phyloP scores from a whole-genome alignment of 352 stramenopile species.

The Blastocystis sp. region DNA sequence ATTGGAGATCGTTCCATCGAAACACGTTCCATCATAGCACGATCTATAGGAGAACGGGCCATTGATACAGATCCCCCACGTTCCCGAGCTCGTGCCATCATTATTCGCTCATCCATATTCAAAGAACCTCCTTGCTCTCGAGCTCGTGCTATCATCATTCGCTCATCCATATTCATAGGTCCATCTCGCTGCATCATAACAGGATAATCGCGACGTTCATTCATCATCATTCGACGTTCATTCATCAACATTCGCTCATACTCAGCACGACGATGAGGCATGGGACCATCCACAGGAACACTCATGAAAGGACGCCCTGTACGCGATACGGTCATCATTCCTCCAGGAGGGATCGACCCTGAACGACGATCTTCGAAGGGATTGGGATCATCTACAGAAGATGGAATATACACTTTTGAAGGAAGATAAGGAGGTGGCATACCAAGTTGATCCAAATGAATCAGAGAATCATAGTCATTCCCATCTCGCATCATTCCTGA shows the following conservation, averaged over 20 bases:
- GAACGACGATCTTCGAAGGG: slow-evolving; percentile 3
- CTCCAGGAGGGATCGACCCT: background rate
- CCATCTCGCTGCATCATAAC: background rate
- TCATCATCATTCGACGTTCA: background rate
- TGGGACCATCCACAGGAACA: background rate
- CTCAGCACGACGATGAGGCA: background rate
- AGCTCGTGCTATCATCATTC: background rate
- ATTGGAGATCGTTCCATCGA: background rate
- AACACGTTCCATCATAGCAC: background rate
- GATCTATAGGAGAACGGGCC: background rate
- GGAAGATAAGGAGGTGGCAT: background rate
- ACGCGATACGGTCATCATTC: background rate
- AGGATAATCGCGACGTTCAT: background rate
- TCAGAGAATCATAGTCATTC: too few relatives aligned
- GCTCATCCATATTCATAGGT: background rate
- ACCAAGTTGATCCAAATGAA: too few relatives aligned
- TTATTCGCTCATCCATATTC: background rate
- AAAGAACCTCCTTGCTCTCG: background rate
- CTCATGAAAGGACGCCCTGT: background rate
- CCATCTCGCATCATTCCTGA: too few relatives aligned
- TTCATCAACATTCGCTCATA: background rate
- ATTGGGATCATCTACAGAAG: background rate
- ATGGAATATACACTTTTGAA: background rate
- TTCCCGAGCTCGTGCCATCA: background rate
- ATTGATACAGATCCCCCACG: background rate